A percentile compares a stretch with the other conserved stretches of the same genome.
Conservation (phyloP, 352 stramenopile species). For the Discostella stelligera region DNA sequence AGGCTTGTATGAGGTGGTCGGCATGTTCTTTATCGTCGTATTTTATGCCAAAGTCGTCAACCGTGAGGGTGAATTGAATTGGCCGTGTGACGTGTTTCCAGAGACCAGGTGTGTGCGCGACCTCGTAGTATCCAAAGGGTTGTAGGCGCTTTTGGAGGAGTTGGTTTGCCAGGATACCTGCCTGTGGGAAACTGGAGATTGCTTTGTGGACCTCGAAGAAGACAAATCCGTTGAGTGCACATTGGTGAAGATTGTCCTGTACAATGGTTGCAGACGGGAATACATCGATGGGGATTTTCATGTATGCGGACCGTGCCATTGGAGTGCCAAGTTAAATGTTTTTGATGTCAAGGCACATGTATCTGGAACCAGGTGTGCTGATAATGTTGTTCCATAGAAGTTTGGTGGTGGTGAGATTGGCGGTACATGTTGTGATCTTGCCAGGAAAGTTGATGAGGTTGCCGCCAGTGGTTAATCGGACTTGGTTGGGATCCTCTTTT, state of each 20-base stretch:
- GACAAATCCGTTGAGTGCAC: slow-evolving; percentile 17
- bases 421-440: slow-evolving; percentile 18
- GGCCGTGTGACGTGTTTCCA: slow-evolving; percentile 12
- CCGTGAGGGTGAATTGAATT: slow-evolving; percentile 34
- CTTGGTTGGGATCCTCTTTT: slow-evolving; percentile 26
- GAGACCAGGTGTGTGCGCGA: slow-evolving; percentile 38
- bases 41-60: too few relatives aligned
- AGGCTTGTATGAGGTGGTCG: background rate
- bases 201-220: background rate
- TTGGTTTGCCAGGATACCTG: slow-evolving; percentile 40
- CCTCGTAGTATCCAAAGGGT: slow-evolving; percentile 15
- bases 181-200: slow-evolving; percentile 40
- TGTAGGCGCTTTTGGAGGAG: slow-evolving; percentile 5
- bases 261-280: background rate
- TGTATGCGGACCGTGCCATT: slow-evolving; percentile 27
- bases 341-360: too few relatives aligned
- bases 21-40: slow-evolving; percentile 28
- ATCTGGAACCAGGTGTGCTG: slow-evolving; percentile 17
- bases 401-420: too few relatives aligned
- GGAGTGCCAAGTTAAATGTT: slow-evolving; percentile 35
- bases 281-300: slow-evolving; percentile 12
- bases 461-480: too few relatives aligned
- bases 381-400: slow-evolving; percentile 40
- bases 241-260: slow-evolving; percentile 18
- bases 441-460: slow-evolving; percentile 32